phyloP scores from a whole-genome alignment of 495 filamentous ascomycete species.

The Sordaria brevicollis region DNA sequence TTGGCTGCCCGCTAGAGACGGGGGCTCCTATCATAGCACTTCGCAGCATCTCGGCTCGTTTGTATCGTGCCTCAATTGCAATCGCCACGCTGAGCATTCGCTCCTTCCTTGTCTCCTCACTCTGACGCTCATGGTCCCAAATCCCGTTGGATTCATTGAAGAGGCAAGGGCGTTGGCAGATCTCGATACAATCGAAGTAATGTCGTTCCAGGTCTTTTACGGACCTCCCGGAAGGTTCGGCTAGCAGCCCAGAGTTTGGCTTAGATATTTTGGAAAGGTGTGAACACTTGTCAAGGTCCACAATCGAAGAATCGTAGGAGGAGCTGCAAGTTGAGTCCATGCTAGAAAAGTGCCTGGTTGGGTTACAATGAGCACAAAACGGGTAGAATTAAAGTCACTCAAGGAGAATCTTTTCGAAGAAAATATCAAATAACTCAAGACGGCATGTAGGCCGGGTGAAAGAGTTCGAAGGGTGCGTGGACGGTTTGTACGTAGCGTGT shows the following conservation, averaged over 20 bases:
- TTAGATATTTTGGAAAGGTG: not conserved
- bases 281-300: no score
- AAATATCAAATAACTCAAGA: no score
- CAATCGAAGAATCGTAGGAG: no score
- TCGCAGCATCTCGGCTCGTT: conserved; percentile 11
- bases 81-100: conserved; percentile 10
- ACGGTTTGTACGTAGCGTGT: no score
- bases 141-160: conserved; percentile 3
- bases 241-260: not conserved
- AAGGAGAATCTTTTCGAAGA: no score
- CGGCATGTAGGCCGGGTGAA: no score
- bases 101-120: not conserved
- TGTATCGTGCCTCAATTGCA: conserved; percentile 8
- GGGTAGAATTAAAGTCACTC: no score
- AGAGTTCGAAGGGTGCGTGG: no score
- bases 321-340: no score
- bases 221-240: not conserved
- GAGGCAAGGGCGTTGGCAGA: conserved; percentile 12
- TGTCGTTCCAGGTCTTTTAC: conserved; percentile 21
- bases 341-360: no score
- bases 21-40: conserved; percentile 5
- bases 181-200: conserved; percentile 23
- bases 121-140: conserved; percentile 10
- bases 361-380: no score
- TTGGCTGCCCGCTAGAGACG: not conserved